These are phyloP conservation scores for Rhododendron williamsianum DNA, from an alignment of 148 eudicot species.

Conservation along the genomic window DNA sequence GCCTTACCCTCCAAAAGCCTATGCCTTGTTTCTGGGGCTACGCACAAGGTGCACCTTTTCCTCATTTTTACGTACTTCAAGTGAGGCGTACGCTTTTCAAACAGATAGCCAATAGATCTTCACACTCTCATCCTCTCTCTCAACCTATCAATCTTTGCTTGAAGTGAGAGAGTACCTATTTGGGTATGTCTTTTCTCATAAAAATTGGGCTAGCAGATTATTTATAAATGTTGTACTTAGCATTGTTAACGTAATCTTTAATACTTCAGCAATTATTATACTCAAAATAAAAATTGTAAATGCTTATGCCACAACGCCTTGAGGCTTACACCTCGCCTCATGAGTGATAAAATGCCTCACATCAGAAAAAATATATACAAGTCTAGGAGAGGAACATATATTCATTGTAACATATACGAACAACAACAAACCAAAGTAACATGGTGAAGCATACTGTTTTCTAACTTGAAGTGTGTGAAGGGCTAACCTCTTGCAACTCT, in stretches of 20 bases:
- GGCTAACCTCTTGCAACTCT: constrained; percentile 43
- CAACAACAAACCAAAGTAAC: not conserved
- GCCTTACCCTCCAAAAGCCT: not conserved
- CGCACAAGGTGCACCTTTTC: not conserved
- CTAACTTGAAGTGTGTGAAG: not conserved
- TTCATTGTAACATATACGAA: not conserved
- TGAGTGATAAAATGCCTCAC: not conserved
- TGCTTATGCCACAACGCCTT: not conserved
- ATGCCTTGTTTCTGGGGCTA: not conserved
- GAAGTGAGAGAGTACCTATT: no score
- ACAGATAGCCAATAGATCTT: not conserved
- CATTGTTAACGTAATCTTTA: not conserved
- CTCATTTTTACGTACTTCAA: not conserved
- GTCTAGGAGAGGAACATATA: not conserved
- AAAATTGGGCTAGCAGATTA: not conserved
- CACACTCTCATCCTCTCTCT: not conserved
- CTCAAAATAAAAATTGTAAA: not conserved
- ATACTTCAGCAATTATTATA: not conserved
- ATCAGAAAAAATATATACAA: not conserved
- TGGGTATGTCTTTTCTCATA: not conserved
- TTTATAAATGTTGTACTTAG: not conserved
- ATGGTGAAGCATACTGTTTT: not conserved
- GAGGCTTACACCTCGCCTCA: not conserved
- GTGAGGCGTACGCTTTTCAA: not conserved
- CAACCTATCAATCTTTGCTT: not conserved